Conservation (phyloP, 2,329 filamentous ascomycete species). For the Rugonectria rugulosa region DNA sequence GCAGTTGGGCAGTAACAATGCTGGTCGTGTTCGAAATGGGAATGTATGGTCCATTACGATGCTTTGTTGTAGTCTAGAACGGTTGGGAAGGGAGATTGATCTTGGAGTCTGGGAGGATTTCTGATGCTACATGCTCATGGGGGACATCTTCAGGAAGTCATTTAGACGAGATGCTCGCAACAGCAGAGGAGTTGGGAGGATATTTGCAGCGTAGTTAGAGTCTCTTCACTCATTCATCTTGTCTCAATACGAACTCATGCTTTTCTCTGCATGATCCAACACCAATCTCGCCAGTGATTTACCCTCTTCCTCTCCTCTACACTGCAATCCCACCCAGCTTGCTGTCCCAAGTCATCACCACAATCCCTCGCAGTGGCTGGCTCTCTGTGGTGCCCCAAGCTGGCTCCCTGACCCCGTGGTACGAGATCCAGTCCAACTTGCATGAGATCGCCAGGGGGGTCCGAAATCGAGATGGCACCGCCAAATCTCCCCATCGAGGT, state of each 20-base stretch:
- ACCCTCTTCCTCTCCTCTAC: no score
- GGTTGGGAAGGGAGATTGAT: not conserved
- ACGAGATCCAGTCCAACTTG: conserved; percentile 37
- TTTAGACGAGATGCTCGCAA: not conserved
- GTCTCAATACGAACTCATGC: no score
- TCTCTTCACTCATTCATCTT: not conserved
- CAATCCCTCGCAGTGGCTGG: conserved; percentile 22
- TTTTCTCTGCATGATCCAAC: not conserved
- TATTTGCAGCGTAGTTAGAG: not conserved
- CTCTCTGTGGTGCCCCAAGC: conserved; percentile 21
- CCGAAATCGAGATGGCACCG: conserved; percentile 32
- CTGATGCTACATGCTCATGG: no score
- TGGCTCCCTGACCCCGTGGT: conserved; percentile 21
- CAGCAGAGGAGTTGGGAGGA: not conserved
- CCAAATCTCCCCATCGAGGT: conserved; percentile 21
- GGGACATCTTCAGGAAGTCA: not conserved
- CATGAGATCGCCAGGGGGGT: conserved; percentile 33
- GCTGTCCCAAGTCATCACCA: not conserved
- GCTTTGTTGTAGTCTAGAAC: no score
- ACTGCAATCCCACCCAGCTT: no score
- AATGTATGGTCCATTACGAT: no score
- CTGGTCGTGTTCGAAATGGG: no score
- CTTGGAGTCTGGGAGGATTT: not conserved
- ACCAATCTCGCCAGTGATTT: not conserved
- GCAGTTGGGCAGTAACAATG: no score